Base-by-base conservation (phyloP, 345 rosid species). In the Eucalyptus guilfoylei region DNA sequence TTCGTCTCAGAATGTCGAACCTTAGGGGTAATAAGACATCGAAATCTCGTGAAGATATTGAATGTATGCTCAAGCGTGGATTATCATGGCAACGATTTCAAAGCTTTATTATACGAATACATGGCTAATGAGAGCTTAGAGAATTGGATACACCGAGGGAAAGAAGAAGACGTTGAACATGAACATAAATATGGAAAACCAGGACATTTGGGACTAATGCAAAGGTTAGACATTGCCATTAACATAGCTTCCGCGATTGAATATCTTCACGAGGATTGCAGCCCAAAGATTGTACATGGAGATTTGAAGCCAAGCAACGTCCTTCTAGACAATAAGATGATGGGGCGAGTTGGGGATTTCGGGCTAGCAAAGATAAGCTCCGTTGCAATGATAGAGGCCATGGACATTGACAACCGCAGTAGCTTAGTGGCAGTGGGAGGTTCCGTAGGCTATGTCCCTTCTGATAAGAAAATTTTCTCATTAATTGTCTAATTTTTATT, bases 321-420 rank as follows among this genome's bases (percentile, higher is more conserved):
- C 49, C 86, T 83, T 49, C 49, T 44, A 47, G 50, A 44, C 42
- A n/a, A 83, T 0, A 50, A 83, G 15, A 40, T 83, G 49, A 40
- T 45, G n/a, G 86, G n/a, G 49, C 32, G 17, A 23, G 86, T 83
- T 45, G 50, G 86, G 86, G 86, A 83, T 83, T 83, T 83, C 0
- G 86, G 86, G 32, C 49, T 42, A 8, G 50, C 86, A 2, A 83
- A 49, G 86, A 83, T 83, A 47, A 45, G 45, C 30, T 83, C 50
- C 0, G 3, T 47, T 30, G 45, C 50, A 14, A 49, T 1, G 24
- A 83, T 9, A 83, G 10, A 40, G 8, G 45, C 8, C 13, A n/a
- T 49, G 14, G 30, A 58, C 64, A 5, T 58, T 58, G 14, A 58
- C 14, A 58, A 58, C 3, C 0, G 0, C 13, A 58, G 0, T 0